These are phyloP conservation scores for Volvox africanus DNA, from an alignment of 139 green algal genomes.

Conservation along the genomic window DNA sequence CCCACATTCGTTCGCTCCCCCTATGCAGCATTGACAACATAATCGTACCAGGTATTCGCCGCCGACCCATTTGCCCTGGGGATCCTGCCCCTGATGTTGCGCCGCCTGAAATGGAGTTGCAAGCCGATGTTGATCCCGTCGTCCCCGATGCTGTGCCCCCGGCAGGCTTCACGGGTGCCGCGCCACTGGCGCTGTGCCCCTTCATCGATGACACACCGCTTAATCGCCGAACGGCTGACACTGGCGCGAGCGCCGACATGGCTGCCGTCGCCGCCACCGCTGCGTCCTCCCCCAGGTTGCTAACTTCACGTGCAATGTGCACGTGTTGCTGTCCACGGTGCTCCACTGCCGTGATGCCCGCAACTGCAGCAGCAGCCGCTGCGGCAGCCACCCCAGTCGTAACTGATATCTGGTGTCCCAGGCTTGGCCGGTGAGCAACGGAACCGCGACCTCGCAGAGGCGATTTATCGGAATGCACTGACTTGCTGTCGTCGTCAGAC, in stretches of 20 bases:
- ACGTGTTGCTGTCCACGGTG: background rate
- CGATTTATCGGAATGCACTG: constrained; percentile 16
- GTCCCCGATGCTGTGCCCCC: background rate
- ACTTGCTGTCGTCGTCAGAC: constrained; percentile 19
- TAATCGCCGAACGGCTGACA: background rate
- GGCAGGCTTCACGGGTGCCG: background rate
- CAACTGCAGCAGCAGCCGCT: background rate
- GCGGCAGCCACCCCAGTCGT: background rate
- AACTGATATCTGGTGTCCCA: background rate
- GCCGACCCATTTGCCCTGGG: background rate
- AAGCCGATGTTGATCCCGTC: background rate
- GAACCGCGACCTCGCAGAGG: constrained; percentile 8
- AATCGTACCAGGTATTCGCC: constrained; percentile 5
- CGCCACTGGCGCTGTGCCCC: background rate
- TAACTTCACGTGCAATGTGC: background rate
- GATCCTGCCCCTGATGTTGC: background rate
- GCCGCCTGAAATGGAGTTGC: background rate
- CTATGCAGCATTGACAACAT: too few species aligned
- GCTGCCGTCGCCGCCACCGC: background rate
- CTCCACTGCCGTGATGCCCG: background rate
- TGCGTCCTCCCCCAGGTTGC: background rate
- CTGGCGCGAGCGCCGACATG: background rate
- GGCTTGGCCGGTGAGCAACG: background rate
- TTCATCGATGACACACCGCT: background rate
- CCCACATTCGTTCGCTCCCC: too few species aligned